Conservation (phyloP, 257 asterid genomes). For the Solanum etuberosum region DNA sequence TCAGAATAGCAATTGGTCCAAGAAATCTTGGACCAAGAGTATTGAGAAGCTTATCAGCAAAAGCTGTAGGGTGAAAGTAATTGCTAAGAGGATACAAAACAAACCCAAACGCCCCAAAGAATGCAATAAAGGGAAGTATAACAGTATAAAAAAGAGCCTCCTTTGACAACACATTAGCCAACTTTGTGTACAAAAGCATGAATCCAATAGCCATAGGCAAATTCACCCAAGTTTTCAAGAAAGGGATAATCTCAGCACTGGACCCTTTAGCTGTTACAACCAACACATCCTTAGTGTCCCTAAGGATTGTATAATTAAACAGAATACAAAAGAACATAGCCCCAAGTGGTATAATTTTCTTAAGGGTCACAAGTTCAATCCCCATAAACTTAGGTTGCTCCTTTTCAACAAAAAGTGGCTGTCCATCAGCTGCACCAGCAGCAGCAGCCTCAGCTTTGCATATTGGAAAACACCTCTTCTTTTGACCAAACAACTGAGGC, state of each 20-base stretch:
- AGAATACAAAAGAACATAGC: conserved; percentile 91
- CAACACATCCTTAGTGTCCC: conserved; percentile 95
- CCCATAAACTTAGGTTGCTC: conserved; percentile 69
- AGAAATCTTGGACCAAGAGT: conserved; percentile 90
- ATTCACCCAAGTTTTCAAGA: conserved; percentile 99
- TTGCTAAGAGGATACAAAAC: conserved; percentile 81
- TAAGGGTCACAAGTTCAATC: conserved; percentile 56
- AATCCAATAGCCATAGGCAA: conserved; percentile 97
- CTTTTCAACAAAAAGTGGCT: conserved; percentile 32
- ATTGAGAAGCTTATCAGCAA: conserved; percentile 76
- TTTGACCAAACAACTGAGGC: conserved; percentile 27
- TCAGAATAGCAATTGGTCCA: conserved; percentile 95
- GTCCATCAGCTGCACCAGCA: conserved; percentile 44
- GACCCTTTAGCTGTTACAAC: conserved; percentile 98
- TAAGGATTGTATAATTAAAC: conserved; percentile 78
- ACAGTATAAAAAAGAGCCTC: conserved; percentile 83
- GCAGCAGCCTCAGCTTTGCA: conserved; percentile 73
- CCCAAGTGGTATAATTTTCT: conserved; percentile 90
- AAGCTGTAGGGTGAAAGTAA: conserved; percentile 82
- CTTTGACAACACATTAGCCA: conserved; percentile 82
- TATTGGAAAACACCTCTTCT: conserved; percentile 13
- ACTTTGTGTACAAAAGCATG: conserved; percentile 75
- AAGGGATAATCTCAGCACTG: conserved; percentile 96
- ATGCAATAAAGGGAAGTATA: conserved; percentile 80
- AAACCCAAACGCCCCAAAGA: conserved; percentile 95